Conservation (phyloP, 129 eudicot species). For the Oenanthe sinensis region DNA sequence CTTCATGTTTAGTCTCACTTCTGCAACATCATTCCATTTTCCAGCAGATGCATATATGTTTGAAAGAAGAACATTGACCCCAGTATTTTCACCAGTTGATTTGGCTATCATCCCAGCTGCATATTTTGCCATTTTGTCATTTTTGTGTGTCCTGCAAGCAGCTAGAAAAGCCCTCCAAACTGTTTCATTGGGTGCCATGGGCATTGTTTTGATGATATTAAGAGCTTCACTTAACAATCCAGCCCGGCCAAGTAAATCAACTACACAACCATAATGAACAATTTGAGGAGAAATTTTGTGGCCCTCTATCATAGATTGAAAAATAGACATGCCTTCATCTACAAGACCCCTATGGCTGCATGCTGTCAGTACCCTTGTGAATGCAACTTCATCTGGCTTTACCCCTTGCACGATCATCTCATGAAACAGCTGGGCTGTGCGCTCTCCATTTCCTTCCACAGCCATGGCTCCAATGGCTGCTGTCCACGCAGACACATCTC, state of each 20-base stretch:
- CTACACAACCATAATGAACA: conserved; percentile 48
- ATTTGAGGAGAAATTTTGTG: conserved; percentile 29
- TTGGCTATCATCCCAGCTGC: conserved; percentile 19
- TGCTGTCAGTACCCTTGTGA: conserved; percentile 39
- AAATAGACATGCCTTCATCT: conserved; percentile 38
- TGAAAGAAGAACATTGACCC: conserved; percentile 47
- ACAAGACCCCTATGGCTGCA: conserved; percentile 55
- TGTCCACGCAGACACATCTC: conserved; percentile 46
- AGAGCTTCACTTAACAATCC: conserved; percentile 39
- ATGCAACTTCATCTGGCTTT: conserved; percentile 47
- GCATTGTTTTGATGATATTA: conserved; percentile 42
- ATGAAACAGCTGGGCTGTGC: conserved; percentile 35
- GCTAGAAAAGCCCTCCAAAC: conserved; percentile 55
- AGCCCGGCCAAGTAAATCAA: conserved; percentile 60
- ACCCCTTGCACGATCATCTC: conserved; percentile 37
- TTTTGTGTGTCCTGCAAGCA: conserved; percentile 43
- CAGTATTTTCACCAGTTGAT: conserved; percentile 15
- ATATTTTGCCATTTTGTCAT: conserved; percentile 35
- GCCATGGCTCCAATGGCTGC: conserved; percentile 56
- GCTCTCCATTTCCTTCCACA: conserved; percentile 41
- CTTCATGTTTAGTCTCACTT: conserved; percentile 38
- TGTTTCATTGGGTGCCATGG: conserved; percentile 35
- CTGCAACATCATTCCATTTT: conserved; percentile 44
- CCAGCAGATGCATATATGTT: conserved; percentile 47
- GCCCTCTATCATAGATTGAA: conserved; percentile 29